phyloP scores from a whole-genome alignment of 2,329 filamentous ascomycete genomes.

The Pseudopyricularia cyperi region DNA sequence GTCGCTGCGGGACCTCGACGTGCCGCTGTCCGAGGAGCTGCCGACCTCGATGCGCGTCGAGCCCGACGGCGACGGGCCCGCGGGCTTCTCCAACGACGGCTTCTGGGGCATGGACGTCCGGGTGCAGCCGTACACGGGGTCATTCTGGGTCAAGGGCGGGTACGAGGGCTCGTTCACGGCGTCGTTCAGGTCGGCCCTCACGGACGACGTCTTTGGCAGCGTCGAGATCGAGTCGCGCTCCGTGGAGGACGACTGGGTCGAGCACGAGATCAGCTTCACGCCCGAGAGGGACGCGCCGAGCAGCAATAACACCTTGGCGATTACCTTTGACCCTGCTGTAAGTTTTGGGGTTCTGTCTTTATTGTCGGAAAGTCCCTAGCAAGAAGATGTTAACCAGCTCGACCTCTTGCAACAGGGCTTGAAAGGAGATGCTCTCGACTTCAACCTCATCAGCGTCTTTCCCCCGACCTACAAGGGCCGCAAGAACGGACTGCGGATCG shows the following conservation, averaged over 20 bases:
- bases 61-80: constrained; percentile 6
- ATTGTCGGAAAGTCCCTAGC: no score
- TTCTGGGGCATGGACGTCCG: constrained; percentile 45
- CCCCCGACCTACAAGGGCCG: constrained; percentile 45
- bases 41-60: constrained; percentile 36
- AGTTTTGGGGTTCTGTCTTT: no score
- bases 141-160: constrained; percentile 37
- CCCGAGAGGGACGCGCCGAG: constrained; percentile 33
- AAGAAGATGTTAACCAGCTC: not conserved
- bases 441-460: constrained; percentile 48
- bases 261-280: constrained; percentile 32
- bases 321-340: constrained; percentile 33
- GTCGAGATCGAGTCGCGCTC: constrained; percentile 31
- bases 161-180: constrained; percentile 34
- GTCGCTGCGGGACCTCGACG: constrained; percentile 29
- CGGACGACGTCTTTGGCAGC: constrained; percentile 28
- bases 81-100: constrained; percentile 37
- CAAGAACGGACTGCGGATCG: constrained; percentile 42
- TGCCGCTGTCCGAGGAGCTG: constrained; percentile 38
- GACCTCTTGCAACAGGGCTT: not conserved
- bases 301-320: constrained; percentile 41
- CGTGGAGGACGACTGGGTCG: constrained; percentile 30
- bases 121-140: constrained; percentile 31
- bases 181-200: constrained; percentile 29
- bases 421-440: constrained; percentile 11